Evolutionary conservation across 2,329 filamentous ascomycete species (phyloP).

Genomic region (Scopulariopsis brevicaulis): DNA sequence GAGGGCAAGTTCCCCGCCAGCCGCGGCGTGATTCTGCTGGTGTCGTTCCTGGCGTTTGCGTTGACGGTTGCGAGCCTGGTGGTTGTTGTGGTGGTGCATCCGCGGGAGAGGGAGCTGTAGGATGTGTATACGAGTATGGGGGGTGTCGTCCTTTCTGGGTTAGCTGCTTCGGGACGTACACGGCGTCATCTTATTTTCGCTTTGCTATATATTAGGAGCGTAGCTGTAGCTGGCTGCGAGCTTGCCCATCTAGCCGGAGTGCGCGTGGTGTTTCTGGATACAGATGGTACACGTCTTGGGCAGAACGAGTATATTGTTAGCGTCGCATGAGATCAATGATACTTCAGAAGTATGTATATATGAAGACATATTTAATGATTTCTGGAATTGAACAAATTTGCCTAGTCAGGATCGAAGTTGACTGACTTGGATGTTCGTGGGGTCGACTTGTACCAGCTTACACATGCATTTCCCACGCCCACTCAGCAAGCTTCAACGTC

Average conservation of each 20-base stretch:
- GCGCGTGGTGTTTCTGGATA: too few species aligned
- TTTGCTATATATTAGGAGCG: neutral
- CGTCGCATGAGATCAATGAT: too few species aligned
- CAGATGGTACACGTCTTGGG: too few species aligned
- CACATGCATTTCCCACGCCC: neutral
- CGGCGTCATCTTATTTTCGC: neutral
- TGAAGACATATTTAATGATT: neutral
- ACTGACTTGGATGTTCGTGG: neutral
- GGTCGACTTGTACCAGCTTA: neutral
- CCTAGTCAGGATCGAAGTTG: neutral
- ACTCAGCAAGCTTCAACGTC: neutral
- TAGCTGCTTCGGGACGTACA: neutral
- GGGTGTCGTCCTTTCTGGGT: neutral
- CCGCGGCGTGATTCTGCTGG: conserved; percentile 60
- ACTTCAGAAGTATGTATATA: too few species aligned
- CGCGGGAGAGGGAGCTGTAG: conserved; percentile 9
- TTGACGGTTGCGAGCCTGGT: conserved; percentile 50
- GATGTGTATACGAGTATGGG: neutral
- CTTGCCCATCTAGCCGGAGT: neutral
- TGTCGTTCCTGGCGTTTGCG: conserved; percentile 52
- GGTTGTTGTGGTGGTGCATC: conserved; percentile 46
- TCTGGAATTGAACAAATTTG: neutral
- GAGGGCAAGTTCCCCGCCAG: conserved; percentile 71
- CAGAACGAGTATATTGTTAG: too few species aligned
- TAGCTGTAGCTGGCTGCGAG: neutral